Conservation (phyloP, 306 rosid genomes). For the Ammopiptanthus mongolicus region DNA sequence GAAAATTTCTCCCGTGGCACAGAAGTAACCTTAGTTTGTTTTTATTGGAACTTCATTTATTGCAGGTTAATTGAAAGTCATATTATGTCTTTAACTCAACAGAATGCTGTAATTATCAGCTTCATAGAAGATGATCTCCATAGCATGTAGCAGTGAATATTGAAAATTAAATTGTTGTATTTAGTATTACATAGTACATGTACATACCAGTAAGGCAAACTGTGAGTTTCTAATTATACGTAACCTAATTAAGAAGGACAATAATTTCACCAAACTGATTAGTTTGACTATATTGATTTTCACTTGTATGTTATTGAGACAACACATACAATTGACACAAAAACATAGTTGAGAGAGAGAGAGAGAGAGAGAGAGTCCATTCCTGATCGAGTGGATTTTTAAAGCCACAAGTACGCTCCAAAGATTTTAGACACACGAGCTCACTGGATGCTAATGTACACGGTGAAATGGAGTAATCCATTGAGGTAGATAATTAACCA, state of each 20-base stretch:
- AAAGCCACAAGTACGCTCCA: slow-evolving; percentile 1
- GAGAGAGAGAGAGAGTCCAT: not conserved
- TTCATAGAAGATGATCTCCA: not conserved
- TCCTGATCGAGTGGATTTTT: not conserved
- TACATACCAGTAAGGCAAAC: not conserved
- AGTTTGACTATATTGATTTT: not conserved
- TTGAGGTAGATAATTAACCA: not conserved
- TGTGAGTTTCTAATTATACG: not conserved
- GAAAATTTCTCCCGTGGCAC: not conserved
- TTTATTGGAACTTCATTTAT: not conserved
- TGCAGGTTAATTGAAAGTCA: not conserved
- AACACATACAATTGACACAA: not conserved
- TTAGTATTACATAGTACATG: not conserved
- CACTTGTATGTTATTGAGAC: slow-evolving; percentile 19
- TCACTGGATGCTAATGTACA: not conserved
- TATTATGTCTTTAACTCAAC: not conserved
- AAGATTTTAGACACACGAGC: slow-evolving; percentile 1
- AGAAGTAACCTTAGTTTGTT: not conserved
- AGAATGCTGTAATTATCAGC: not conserved
- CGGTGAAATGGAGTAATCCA: not conserved
- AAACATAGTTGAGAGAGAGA: not conserved
- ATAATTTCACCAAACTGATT: not conserved
- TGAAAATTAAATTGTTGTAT: not conserved
- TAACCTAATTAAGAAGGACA: not conserved
- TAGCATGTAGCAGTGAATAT: not conserved